These are phyloP conservation scores for Linderniella brevidens DNA, from an alignment of 257 asterid species.

Conservation along the genomic window DNA sequence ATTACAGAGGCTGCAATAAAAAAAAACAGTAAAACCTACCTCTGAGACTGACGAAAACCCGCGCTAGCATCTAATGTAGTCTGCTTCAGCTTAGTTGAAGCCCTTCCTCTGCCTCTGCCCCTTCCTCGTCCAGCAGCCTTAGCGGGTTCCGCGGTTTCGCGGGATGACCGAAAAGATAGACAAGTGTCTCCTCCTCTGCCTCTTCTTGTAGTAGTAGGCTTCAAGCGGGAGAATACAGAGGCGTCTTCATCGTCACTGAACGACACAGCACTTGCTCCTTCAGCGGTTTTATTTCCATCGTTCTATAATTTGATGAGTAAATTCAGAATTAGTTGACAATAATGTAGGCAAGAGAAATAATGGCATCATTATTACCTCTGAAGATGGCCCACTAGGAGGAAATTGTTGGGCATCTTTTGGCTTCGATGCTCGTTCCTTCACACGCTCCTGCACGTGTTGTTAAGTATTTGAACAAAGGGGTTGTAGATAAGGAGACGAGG, in stretches of 20 bases:
- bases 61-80: conserved; percentile 73
- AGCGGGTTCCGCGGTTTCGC: conserved; percentile 35
- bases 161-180: conserved; percentile 45
- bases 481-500: background rate
- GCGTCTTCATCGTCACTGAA: conserved; percentile 83
- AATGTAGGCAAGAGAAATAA: too few relatives aligned
- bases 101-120: conserved; percentile 76
- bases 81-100: conserved; percentile 57
- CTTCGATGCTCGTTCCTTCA: conserved; percentile 48
- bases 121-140: conserved; percentile 73
- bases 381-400: conserved; percentile 31
- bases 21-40: conserved; percentile 27
- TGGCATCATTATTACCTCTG: background rate
- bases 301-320: too few relatives aligned
- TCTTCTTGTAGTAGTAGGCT: conserved; percentile 32
- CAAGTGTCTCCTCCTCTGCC: conserved; percentile 54
- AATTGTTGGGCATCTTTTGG: conserved; percentile 40
- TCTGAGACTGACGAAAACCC: conserved; percentile 70
- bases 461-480: background rate
- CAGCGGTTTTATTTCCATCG: conserved; percentile 8
- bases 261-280: conserved; percentile 39
- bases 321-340: conserved; percentile 1
- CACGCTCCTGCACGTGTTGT: conserved; percentile 57
- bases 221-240: conserved; percentile 32
- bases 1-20: conserved; percentile 3